Evolutionary conservation across 805 yeast species (phyloP), one percentile per base, ranked within the genome.

Genomic region (Debaryomyces prosopidis): DNA sequence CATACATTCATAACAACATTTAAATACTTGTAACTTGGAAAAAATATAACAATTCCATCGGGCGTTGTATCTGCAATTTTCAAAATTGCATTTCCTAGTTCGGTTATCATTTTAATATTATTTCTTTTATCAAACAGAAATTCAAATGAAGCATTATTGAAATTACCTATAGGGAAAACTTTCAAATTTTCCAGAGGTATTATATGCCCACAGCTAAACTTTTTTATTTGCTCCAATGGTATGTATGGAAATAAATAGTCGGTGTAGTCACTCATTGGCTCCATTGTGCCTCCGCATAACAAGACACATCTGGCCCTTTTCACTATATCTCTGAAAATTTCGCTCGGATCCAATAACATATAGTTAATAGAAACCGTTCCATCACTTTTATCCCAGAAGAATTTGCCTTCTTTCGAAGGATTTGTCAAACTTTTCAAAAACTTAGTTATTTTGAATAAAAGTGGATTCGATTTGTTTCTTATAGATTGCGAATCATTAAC

Each of bases 281-380:
- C 92, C 96, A 90, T 89, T 0, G 98, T 91, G 11, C 98, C 98
- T 30, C 98, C 98, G 1, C 96, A 94, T 2, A 91, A 60, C 1
- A 92, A 70, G 0, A 91, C 85, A 61, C 91, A 84, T 51, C 75
- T 75, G 0, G 89, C 74, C 11, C 80, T 77, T 2, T 81, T 80
- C 0, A 88, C 80, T 2, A 92, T 71, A 2, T 82, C 84, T 43
- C 74, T 70, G 58, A 91, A 89, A 2, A 80, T 71, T 39, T 79
- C 80, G 44, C 89, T 81, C 2, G 97, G 96, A 57, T 90, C 96
- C 6, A 91, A 68, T 6, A 89, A 68, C 73, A 89, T 76, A 57
- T 90, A 91, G 46, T 82, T 81, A 42, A 91, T 54, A 2, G 69
- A 56, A 11, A 68, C 44, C 8, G 51, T 54, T 9, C 63, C 65